Evolutionary conservation across 2,329 filamentous ascomycete genomes (phyloP), one percentile per base, ranked within the genome.

Genomic region (Epichloe sp.): DNA sequence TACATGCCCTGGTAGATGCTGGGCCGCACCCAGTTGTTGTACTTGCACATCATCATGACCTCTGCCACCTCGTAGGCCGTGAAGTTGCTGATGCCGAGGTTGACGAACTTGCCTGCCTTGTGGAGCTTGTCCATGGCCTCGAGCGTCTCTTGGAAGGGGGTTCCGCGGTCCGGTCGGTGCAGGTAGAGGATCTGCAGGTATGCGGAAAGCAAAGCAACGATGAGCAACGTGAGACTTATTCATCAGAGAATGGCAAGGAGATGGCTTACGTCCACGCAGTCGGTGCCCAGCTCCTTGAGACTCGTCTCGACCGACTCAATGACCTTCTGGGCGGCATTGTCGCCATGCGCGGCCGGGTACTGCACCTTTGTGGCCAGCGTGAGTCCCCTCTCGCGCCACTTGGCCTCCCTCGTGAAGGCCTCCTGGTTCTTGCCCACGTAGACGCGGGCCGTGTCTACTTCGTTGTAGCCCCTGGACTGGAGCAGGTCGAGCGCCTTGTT

Each of bases 1-100:
- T 91, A 91, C 86, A 94, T 91, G 59, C 77, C 89, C 67, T 93
- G 88, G 67, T 88, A 95, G 51, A 94, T 80, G 0, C 85, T 88
- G 1, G 88, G 88, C 40, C 83, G 78, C 15, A 94, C 85, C 86
- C 86, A 94, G 54, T 79, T 79, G 60, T 86, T 83, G 68, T 85
- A 80, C 59, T 84, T 84, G 73, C 86, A 91, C 40, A 82, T 83
- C 66, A 88, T 78, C 52, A 85, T 84, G 10, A 94, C 79, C 68
- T 95, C 89, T 0, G 88, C 88, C 10, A 95, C 86, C 65, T 95
- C 89, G 63, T 85, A 93, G 0, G 88, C 83, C 0, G 88, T 86
- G 64, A 83, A 95, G 69, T 95, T 95, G 59, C 80, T 86, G 53
- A 96, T 69, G 2, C 88, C 89, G 12, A 95, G 71, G 48, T 79